Percentiles rank a stretch among this genome's conserved stretches.
These are phyloP conservation scores for Clarireedia homoeocarpa DNA, from an alignment of 2,329 filamentous ascomycete genomes.

Conservation along the genomic window DNA sequence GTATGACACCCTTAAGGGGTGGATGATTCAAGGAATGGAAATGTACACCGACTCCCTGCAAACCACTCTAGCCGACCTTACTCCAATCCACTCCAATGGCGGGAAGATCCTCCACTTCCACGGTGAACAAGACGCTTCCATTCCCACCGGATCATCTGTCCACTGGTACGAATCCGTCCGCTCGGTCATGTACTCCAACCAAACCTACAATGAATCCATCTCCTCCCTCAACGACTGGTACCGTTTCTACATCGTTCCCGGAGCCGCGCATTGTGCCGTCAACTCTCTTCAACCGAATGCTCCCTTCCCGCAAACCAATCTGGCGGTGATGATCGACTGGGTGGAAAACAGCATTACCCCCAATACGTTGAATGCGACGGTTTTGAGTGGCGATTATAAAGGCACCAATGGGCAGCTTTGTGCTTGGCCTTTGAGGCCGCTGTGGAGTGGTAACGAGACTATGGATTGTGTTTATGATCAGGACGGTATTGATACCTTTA, in stretches of 20 bases:
- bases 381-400: constrained; percentile 24
- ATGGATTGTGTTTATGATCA: constrained; percentile 26
- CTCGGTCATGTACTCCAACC: constrained; percentile 38
- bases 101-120: constrained; percentile 53
- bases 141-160: constrained; percentile 46
- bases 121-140: constrained; percentile 45
- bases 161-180: constrained; percentile 48
- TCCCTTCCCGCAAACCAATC: constrained; percentile 43
- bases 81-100: constrained; percentile 39
- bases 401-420: constrained; percentile 33
- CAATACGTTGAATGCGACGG: constrained; percentile 31
- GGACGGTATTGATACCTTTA: constrained; percentile 24
- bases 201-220: constrained; percentile 32
- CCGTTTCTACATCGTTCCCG: constrained; percentile 45
- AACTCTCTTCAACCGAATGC: constrained; percentile 35
- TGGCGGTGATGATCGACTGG: constrained; percentile 64
- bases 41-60: constrained; percentile 44
- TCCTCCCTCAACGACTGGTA: constrained; percentile 45
- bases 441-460: constrained; percentile 20
- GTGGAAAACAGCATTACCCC: constrained; percentile 48
- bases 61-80: constrained; percentile 46
- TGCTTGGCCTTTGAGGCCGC: constrained; percentile 32
- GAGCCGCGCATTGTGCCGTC: constrained; percentile 42
- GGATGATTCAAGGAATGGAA: constrained; percentile 43
- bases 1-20: constrained; percentile 48